phyloP scores from a whole-genome alignment of 2,329 filamentous ascomycete species.

The Ophiocordyceps sinensis region DNA sequence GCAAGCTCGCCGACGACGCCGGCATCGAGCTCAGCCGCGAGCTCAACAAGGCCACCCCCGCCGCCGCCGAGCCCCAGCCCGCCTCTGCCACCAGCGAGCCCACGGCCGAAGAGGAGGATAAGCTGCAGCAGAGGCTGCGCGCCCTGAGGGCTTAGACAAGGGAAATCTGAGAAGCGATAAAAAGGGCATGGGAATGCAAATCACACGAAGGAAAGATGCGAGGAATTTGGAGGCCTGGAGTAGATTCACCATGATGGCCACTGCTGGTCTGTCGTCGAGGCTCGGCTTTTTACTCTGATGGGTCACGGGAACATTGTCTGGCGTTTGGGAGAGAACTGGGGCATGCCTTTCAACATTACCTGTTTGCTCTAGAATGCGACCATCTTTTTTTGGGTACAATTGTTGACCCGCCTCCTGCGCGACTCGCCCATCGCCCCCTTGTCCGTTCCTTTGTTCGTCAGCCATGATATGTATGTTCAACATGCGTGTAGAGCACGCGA shows the following conservation, averaged over 20 bases:
- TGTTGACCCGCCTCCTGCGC: too few relatives aligned
- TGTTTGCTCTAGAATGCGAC: neutral
- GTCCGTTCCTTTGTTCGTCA: too few relatives aligned
- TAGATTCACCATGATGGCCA: neutral
- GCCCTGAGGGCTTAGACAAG: constrained; percentile 29
- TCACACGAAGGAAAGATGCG: too few relatives aligned
- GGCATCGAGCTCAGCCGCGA: constrained; percentile 71
- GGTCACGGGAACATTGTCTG: neutral
- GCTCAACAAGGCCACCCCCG: constrained; percentile 43
- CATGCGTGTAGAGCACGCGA: neutral
- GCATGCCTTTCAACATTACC: neutral
- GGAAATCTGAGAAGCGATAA: too few relatives aligned
- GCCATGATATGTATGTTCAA: too few relatives aligned
- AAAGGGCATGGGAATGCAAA: too few relatives aligned
- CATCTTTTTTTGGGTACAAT: neutral
- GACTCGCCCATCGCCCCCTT: too few relatives aligned
- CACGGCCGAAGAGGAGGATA: constrained; percentile 67
- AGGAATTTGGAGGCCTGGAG: too few relatives aligned
- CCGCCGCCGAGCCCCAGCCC: constrained; percentile 42
- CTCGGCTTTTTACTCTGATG: neutral
- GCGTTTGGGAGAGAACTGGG: neutral
- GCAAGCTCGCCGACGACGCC: constrained; percentile 75
- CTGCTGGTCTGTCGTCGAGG: neutral
- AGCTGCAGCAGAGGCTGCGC: constrained; percentile 46
- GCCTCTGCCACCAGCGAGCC: constrained; percentile 34